Conservation (phyloP, 108 stramenopile species). For the Fistulifera pelliculosa region DNA sequence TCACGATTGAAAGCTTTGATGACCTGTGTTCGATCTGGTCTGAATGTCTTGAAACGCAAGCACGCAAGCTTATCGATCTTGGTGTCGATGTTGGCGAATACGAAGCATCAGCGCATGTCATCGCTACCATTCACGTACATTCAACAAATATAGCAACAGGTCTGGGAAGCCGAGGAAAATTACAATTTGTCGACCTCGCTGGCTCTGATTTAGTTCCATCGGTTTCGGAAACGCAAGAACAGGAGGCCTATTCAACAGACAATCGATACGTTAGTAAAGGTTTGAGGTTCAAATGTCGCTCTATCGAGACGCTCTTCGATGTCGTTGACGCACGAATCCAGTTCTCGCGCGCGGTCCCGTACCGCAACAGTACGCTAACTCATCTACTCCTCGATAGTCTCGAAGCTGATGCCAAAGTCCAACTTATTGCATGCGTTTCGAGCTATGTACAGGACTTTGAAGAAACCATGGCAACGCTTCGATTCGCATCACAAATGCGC, state of each 20-base stretch:
- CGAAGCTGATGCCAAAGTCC: conserved; percentile 74
- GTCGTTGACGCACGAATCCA: conserved; percentile 64
- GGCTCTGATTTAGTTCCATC: conserved; percentile 36
- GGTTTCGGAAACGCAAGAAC: conserved; percentile 9
- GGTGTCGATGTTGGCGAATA: conserved; percentile 30
- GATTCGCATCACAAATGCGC: conserved; percentile 41
- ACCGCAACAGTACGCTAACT: conserved; percentile 77
- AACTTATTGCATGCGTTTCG: conserved; percentile 66
- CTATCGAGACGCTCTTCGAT: conserved; percentile 53
- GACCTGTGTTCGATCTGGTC: conserved; percentile 52
- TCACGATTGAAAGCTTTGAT: conserved; percentile 47
- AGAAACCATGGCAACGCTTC: conserved; percentile 42
- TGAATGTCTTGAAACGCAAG: conserved; percentile 34
- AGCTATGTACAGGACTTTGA: conserved; percentile 47
- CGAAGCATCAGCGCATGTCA: conserved; percentile 40
- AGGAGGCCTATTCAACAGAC: background rate
- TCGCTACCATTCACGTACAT: conserved; percentile 56
- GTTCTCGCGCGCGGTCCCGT: conserved; percentile 66
- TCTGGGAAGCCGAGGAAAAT: conserved; percentile 48
- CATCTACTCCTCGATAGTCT: conserved; percentile 75
- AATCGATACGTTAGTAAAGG: conserved; percentile 1
- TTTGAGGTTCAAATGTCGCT: conserved; percentile 63
- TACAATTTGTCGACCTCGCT: conserved; percentile 81
- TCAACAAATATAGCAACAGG: conserved; percentile 75
- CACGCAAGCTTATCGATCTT: conserved; percentile 33